Conservation (phyloP, 345 rosid species). For the Brassica juncea region DNA sequence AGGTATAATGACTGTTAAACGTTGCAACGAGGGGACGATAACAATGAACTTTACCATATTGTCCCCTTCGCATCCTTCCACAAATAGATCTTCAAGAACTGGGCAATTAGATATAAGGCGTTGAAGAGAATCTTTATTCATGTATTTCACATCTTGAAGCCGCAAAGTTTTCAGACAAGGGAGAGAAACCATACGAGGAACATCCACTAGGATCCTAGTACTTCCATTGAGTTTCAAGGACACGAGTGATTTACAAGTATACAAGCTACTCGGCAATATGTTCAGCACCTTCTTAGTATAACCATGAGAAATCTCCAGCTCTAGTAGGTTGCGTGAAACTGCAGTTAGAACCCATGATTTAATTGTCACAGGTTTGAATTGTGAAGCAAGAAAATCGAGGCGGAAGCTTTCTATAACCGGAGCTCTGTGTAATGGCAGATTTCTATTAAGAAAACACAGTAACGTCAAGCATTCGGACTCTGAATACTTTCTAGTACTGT, state of each 20-base stretch:
- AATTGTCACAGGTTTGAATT: background rate
- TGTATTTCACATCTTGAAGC: background rate
- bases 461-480: background rate
- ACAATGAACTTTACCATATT: background rate
- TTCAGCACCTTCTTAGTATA: background rate
- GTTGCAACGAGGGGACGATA: background rate
- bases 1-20: background rate
- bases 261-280: background rate
- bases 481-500: background rate
- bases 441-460: background rate
- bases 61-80: background rate
- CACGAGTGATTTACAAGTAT: background rate
- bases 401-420: background rate
- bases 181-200: background rate
- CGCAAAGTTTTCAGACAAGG: background rate
- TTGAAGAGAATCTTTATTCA: background rate
- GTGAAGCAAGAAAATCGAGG: background rate
- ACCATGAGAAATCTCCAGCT: background rate
- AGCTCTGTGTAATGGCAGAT: background rate
- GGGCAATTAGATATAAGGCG: background rate
- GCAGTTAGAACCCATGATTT: background rate
- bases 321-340: background rate
- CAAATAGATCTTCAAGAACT: background rate
- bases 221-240: background rate
- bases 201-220: background rate